These are phyloP conservation scores for Penicillium mononematosum DNA, from an alignment of 495 filamentous ascomycete species.

Conservation along the genomic window DNA sequence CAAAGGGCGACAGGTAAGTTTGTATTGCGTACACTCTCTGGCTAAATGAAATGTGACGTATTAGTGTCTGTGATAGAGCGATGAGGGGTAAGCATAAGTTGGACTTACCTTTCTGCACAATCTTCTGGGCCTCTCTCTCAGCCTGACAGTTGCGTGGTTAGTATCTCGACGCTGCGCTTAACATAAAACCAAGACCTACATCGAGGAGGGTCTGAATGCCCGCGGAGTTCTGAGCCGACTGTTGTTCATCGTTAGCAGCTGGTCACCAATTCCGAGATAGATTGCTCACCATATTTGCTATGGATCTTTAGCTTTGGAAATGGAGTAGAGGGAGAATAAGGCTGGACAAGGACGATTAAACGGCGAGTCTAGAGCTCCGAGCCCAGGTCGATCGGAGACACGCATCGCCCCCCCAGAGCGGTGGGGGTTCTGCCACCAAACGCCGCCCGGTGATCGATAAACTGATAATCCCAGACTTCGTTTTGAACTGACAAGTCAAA, in stretches of 20 bases:
- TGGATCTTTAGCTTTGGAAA: conserved; percentile 15
- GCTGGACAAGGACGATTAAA: conserved; percentile 19
- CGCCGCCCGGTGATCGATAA: conserved; percentile 37
- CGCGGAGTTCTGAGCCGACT: conserved; percentile 98
- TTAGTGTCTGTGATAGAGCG: conserved; percentile 28
- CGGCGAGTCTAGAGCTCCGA: conserved; percentile 38
- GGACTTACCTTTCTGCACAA: conserved; percentile 86
- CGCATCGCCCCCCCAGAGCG: conserved; percentile 41
- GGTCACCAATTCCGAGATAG: neutral
- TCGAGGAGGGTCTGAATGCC: conserved; percentile 98
- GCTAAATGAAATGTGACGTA: conserved; percentile 46
- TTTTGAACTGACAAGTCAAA: conserved; percentile 11
- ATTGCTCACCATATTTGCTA: conserved; percentile 41
- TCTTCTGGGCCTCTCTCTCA: conserved; percentile 98
- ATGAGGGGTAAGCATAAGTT: neutral
- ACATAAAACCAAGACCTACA: conserved; percentile 56
- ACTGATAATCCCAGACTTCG: conserved; percentile 27
- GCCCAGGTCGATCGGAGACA: conserved; percentile 34
- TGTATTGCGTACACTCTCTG: conserved; percentile 63
- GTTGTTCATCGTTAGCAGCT: conserved; percentile 44
- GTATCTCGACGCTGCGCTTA: conserved; percentile 12
- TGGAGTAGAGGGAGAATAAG: conserved; percentile 11
- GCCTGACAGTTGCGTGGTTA: conserved; percentile 57
- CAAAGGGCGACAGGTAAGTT: conserved; percentile 13
- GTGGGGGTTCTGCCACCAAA: conserved; percentile 34